A percentile compares a stretch with the other conserved stretches of the same genome.
Conservation (phyloP, 2,329 filamentous ascomycete species). For the Fragosphaeria purpurea region DNA sequence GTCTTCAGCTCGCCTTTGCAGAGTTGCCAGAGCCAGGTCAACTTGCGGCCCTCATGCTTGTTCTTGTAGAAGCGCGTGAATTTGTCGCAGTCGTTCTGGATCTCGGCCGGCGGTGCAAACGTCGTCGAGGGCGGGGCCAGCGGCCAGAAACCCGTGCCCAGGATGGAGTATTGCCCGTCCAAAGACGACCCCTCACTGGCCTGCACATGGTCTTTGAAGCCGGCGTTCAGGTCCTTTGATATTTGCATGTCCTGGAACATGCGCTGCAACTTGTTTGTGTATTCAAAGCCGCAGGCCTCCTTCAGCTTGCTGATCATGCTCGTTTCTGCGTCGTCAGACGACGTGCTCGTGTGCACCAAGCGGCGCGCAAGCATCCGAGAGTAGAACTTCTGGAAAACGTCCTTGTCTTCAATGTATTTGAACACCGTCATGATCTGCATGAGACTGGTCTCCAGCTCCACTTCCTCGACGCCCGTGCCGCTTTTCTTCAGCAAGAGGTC, state of each 20-base stretch:
- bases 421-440: constrained; percentile 98
- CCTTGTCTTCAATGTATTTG: constrained; percentile 99
- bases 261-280: constrained; percentile 97
- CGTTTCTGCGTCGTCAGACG: constrained; percentile 93
- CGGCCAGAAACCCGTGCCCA: constrained; percentile 97
- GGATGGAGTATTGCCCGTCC: constrained; percentile 83
- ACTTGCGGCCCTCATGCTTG: constrained; percentile 92
- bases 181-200: constrained; percentile 60
- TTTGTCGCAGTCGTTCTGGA: constrained; percentile 77
- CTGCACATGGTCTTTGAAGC: constrained; percentile 69
- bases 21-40: constrained; percentile 96
- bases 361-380: constrained; percentile 92
- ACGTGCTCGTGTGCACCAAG: constrained; percentile 87
- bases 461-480: constrained; percentile 84
- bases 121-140: constrained; percentile 76
- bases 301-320: constrained; percentile 99
- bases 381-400: constrained; percentile 99
- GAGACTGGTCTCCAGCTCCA: constrained; percentile 80
- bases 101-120: constrained; percentile 78
- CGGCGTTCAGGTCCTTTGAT: constrained; percentile 88
- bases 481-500: constrained; percentile 90
- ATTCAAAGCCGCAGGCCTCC: constrained; percentile 96
- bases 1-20: constrained; percentile 96
- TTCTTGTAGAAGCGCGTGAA: constrained; percentile 89
- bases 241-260: constrained; percentile 99